phyloP scores from a whole-genome alignment of 1,284 basidiomycete genomes.

The Moesziomyces antarcticus region DNA sequence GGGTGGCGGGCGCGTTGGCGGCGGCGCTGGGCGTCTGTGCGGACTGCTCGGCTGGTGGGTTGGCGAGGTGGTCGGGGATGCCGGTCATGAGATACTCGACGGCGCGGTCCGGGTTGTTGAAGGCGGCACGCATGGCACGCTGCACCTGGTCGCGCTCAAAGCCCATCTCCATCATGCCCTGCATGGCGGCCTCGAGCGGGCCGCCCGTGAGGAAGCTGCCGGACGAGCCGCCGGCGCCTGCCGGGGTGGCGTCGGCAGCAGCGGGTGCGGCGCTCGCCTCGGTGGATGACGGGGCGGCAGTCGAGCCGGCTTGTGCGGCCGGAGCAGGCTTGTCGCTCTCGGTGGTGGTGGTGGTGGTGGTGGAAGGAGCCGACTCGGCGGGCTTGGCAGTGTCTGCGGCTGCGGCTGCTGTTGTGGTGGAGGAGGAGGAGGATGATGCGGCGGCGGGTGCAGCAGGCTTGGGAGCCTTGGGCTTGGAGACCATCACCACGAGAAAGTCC shows the following conservation, averaged over 20 bases:
- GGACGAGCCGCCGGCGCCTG: slow-evolving; percentile 11
- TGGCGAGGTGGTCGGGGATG: slow-evolving; percentile 60
- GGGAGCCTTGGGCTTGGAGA: slow-evolving; percentile 73
- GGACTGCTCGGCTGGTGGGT: slow-evolving; percentile 67
- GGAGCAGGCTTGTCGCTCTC: neutral
- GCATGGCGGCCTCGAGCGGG: slow-evolving; percentile 61
- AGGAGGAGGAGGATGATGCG: slow-evolving; percentile 36
- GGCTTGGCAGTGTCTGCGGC: slow-evolving; percentile 23
- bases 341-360: slow-evolving; percentile 68
- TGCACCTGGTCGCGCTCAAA: slow-evolving; percentile 86
- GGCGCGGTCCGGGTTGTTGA: slow-evolving; percentile 97
- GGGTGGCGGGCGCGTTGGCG: slow-evolving; percentile 72
- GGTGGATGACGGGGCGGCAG: no score
- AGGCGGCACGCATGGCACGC: slow-evolving; percentile 89
- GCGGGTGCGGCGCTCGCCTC: slow-evolving; percentile 66
- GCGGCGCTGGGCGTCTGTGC: slow-evolving; percentile 75
- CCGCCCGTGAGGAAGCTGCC: slow-evolving; percentile 51
- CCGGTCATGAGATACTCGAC: slow-evolving; percentile 94
- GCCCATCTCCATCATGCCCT: slow-evolving; percentile 82
- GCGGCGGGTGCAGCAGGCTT: slow-evolving; percentile 58
- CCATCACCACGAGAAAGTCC: slow-evolving; percentile 98
- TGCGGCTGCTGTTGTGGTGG: slow-evolving; percentile 3
- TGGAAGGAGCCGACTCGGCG: slow-evolving; percentile 67
- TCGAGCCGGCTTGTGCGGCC: no score
- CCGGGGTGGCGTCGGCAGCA: slow-evolving; percentile 40